Conservation (phyloP, 2,329 filamentous ascomycete species). For the Exutisphaerella laricina region DNA sequence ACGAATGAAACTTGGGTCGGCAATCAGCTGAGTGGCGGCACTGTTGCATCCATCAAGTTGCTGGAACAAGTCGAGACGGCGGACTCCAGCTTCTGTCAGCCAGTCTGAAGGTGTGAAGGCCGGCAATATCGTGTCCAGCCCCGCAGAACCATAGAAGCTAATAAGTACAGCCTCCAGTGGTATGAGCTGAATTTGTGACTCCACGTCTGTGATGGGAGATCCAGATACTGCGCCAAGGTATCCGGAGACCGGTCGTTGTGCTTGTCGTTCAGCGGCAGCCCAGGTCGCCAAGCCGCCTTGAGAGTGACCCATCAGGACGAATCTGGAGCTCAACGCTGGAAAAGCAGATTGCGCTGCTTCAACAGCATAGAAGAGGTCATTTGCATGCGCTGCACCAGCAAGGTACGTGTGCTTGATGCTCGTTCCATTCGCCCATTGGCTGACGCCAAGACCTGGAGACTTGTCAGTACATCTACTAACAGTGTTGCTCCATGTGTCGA, state of each 20-base stretch:
- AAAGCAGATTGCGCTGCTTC: conserved; percentile 43
- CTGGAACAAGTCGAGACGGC: neutral
- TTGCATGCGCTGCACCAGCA: conserved; percentile 35
- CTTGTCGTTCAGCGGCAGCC: conserved; percentile 33
- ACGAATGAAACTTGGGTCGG: neutral
- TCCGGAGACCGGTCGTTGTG: conserved; percentile 1
- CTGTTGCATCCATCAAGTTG: conserved; percentile 7
- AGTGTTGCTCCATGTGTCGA: too few relatives aligned
- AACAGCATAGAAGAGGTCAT: conserved; percentile 43
- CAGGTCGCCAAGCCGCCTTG: conserved; percentile 46
- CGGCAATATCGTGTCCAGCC: conserved; percentile 5
- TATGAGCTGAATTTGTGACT: neutral
- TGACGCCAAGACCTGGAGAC: conserved; percentile 24
- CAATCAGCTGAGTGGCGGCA: neutral
- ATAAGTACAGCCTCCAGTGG: neutral
- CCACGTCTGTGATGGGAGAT: conserved; percentile 9
- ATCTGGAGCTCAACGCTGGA: conserved; percentile 34
- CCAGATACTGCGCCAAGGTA: conserved; percentile 11
- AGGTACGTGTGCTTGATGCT: conserved; percentile 38
- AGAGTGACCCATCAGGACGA: conserved; percentile 45
- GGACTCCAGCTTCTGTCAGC: conserved; percentile 6
- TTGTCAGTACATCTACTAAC: too few relatives aligned
- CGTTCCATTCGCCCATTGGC: conserved; percentile 30
- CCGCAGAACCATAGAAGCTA: neutral
- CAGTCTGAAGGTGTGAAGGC: conserved; percentile 2